These are phyloP conservation scores for Raddia guianensis DNA, from an alignment of 176 grass and related monocot species.

Conservation along the genomic window DNA sequence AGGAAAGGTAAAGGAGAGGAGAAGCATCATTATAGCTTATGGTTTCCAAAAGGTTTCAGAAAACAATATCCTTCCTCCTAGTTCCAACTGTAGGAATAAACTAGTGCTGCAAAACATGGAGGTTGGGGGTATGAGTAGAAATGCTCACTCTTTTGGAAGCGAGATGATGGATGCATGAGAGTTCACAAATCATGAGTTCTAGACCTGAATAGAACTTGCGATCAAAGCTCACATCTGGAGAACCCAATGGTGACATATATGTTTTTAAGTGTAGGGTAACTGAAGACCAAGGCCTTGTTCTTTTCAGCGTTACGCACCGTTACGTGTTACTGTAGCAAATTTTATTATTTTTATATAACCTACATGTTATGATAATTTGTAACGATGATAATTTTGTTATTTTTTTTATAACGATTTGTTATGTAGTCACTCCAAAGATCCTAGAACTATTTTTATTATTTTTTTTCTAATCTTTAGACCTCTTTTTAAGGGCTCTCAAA, in stretches of 20 bases:
- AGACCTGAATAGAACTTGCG: conserved; percentile 35
- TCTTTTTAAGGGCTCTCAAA: no score
- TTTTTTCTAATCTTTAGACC: no score
- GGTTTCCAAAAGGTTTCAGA: conserved; percentile 30
- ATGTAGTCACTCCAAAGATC: no score
- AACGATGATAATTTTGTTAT: no score
- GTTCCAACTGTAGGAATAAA: conserved; percentile 26
- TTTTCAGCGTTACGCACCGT: no score
- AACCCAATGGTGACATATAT: not conserved
- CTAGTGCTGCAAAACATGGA: conserved; percentile 11
- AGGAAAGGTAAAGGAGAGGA: conserved; percentile 9
- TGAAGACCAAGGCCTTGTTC: not conserved
- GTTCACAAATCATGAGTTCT: conserved; percentile 45
- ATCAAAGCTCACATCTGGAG: conserved; percentile 33
- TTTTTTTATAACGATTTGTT: no score
- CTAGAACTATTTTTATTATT: no score
- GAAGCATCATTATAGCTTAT: conserved; percentile 27
- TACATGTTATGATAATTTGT: no score
- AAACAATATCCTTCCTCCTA: conserved; percentile 30
- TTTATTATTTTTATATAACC: no score
- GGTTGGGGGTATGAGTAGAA: conserved; percentile 22
- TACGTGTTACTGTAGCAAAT: no score
- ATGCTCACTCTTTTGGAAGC: conserved; percentile 50
- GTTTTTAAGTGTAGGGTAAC: conserved; percentile 29
- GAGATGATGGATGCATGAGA: conserved; percentile 49